Evolutionary conservation across 495 filamentous ascomycete species (phyloP).

Genomic region (Penicillium lividum): DNA sequence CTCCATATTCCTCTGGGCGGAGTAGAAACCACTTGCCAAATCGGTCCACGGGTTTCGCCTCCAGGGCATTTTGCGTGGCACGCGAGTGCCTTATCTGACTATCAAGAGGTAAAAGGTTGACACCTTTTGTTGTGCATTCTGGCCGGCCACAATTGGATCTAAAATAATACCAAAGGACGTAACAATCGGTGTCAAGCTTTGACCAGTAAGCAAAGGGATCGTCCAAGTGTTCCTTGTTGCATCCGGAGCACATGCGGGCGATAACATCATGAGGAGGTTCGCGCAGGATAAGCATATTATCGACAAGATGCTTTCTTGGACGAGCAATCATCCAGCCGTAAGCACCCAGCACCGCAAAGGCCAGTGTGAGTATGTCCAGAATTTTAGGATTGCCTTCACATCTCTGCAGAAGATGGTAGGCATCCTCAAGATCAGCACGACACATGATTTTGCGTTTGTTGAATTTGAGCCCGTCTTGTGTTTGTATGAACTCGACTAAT

Average conservation of each 20-base stretch:
- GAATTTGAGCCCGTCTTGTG: neutral
- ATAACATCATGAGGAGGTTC: neutral
- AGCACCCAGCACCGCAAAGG: neutral
- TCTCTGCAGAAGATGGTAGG: neutral
- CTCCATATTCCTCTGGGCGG: too few relatives aligned
- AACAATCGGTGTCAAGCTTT: neutral
- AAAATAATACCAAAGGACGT: neutral
- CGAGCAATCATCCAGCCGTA: neutral
- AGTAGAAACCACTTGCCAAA: too few relatives aligned
- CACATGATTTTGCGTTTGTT: neutral
- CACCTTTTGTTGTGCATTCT: too few relatives aligned
- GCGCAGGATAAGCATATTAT: neutral
- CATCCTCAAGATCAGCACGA: neutral
- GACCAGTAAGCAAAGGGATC: conserved; percentile 1
- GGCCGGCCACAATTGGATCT: too few relatives aligned
- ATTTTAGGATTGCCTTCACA: neutral
- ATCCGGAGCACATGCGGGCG: neutral
- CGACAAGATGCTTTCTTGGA: neutral
- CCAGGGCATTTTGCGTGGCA: too few relatives aligned
- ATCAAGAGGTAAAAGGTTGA: too few relatives aligned
- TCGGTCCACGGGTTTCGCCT: too few relatives aligned
- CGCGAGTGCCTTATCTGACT: too few relatives aligned
- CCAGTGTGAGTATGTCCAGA: neutral
- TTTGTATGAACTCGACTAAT: neutral
- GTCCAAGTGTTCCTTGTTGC: neutral